These are phyloP conservation scores for Cutaneotrichosporon sp. DNA, from an alignment of 1,284 basidiomycete species.

Conservation along the genomic window DNA sequence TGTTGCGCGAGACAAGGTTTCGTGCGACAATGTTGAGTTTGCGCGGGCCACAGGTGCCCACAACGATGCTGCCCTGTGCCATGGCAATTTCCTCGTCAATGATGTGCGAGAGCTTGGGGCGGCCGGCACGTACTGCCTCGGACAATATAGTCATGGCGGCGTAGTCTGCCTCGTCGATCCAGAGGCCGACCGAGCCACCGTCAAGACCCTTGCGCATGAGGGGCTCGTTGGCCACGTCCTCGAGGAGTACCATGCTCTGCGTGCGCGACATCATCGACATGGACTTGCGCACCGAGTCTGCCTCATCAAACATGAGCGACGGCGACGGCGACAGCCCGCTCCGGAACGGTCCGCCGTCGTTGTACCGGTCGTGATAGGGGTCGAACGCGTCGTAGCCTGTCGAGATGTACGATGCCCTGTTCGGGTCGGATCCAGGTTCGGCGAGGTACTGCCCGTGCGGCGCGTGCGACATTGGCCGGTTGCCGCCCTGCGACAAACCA, in stretches of 20 bases:
- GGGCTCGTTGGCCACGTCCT: slow-evolving; percentile 22
- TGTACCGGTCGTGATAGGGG: slow-evolving; percentile 21
- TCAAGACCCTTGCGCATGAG: not conserved
- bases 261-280: slow-evolving; percentile 26
- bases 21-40: slow-evolving; percentile 67
- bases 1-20: slow-evolving; percentile 61
- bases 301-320: slow-evolving; percentile 33
- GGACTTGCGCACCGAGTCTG: slow-evolving; percentile 24
- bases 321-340: slow-evolving; percentile 23
- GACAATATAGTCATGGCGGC: slow-evolving; percentile 62
- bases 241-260: slow-evolving; percentile 42
- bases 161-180: slow-evolving; percentile 64
- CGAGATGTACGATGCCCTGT: slow-evolving; percentile 22
- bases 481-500: not conserved
- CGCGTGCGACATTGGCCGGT: not conserved
- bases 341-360: too few species aligned
- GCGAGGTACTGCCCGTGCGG: not conserved
- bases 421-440: not conserved
- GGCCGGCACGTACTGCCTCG: slow-evolving; percentile 65
- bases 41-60: slow-evolving; percentile 72
- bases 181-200: slow-evolving; percentile 23
- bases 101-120: slow-evolving; percentile 65
- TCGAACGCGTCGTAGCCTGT: slow-evolving; percentile 33
- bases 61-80: slow-evolving; percentile 58
- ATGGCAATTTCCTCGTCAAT: slow-evolving; percentile 61